Evolutionary conservation across 2,329 filamentous ascomycete species (phyloP).

Genomic region (Fusarium phyllophilum): DNA sequence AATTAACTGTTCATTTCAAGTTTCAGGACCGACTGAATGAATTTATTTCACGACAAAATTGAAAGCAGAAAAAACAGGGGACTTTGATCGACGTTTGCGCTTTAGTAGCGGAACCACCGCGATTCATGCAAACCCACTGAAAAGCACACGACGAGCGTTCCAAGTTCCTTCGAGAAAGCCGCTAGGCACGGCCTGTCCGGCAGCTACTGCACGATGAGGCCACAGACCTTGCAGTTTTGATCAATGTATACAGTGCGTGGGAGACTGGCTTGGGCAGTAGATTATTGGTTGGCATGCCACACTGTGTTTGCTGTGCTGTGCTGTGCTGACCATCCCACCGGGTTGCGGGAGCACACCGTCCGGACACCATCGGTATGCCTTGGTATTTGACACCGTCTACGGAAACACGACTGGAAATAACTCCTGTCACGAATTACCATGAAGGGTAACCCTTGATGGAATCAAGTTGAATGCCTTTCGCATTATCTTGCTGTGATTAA

Average conservation of each 20-base stretch:
- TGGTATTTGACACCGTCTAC: constrained; percentile 9
- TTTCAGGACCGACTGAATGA: not conserved
- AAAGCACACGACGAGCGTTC: constrained; percentile 33
- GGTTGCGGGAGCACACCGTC: not conserved
- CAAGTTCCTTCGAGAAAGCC: constrained; percentile 41
- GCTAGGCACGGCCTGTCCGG: constrained; percentile 40
- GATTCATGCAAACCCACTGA: constrained; percentile 32
- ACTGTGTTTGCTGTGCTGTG: constrained; percentile 36
- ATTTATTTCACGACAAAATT: not conserved
- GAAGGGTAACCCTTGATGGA: not conserved
- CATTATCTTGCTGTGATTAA: not conserved
- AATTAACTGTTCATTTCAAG: constrained; percentile 3
- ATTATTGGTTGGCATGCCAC: not conserved
- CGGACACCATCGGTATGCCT: constrained; percentile 3
- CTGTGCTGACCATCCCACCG: not conserved
- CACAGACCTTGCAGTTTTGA: constrained; percentile 11
- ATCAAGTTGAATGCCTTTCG: not conserved
- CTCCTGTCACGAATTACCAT: not conserved
- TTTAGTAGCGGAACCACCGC: constrained; percentile 6
- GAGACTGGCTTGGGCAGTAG: not conserved
- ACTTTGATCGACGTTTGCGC: constrained; percentile 1
- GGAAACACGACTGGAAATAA: constrained; percentile 26
- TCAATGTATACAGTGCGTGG: constrained; percentile 36
- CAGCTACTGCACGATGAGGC: constrained; percentile 45
- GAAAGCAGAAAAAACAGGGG: not conserved